Evolutionary conservation across 23 red algal genomes (phyloP).

Genomic region (Agarophyton chilense): DNA sequence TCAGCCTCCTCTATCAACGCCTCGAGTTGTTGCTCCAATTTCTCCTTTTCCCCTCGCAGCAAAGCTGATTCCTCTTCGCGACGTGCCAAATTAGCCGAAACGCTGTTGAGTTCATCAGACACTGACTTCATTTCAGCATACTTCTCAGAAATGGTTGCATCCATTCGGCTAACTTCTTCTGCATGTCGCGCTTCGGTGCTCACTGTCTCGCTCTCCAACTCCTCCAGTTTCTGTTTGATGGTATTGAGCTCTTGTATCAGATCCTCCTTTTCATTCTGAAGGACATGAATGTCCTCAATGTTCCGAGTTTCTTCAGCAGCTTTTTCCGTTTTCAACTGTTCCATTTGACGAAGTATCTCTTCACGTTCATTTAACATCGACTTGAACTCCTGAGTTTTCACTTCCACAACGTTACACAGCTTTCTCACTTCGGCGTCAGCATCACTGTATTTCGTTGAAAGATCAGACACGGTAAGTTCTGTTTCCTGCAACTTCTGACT

Average conservation of each 20-base stretch:
- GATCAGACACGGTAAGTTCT: background rate
- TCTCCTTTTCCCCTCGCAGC: background rate
- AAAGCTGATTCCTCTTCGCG: slow-evolving; percentile 9
- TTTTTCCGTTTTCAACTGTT: background rate
- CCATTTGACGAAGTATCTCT: background rate
- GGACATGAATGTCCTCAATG: background rate
- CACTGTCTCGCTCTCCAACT: background rate
- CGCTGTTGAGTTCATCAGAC: background rate
- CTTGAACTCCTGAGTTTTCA: background rate
- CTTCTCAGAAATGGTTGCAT: background rate
- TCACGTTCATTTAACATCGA: background rate
- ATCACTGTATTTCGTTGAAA: background rate
- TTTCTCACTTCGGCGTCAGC: background rate
- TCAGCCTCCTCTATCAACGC: background rate
- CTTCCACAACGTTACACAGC: background rate
- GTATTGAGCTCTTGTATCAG: background rate
- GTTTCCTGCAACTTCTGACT: background rate
- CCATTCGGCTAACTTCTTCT: background rate
- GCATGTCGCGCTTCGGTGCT: background rate
- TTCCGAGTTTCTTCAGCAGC: background rate
- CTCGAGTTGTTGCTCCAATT: background rate
- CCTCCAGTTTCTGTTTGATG: background rate
- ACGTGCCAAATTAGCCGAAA: background rate
- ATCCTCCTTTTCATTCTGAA: background rate
- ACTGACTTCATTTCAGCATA: background rate